Percentiles rank a stretch among this genome's conserved stretches.
Conservation (phyloP, 2,329 filamentous ascomycete genomes). For the Botrytis squamosa region DNA sequence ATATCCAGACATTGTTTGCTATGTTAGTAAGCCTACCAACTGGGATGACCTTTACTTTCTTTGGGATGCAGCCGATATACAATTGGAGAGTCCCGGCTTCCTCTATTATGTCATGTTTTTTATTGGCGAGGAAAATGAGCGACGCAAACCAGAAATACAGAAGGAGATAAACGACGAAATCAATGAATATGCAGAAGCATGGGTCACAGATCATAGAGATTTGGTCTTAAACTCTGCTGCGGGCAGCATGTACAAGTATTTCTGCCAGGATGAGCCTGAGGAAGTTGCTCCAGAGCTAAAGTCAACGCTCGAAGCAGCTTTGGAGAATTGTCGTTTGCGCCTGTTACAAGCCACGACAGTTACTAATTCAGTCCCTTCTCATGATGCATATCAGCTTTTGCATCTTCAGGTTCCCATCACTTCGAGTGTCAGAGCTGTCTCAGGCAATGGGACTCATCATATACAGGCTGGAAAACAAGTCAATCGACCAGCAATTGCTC, state of each 20-base stretch:
- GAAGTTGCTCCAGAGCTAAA: neutral
- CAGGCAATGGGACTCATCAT: neutral
- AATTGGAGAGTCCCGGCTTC: constrained; percentile 34
- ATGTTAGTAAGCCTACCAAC: constrained; percentile 20
- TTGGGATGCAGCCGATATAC: constrained; percentile 40
- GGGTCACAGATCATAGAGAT: constrained; percentile 21
- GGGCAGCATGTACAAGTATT: constrained; percentile 6
- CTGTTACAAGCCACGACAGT: neutral
- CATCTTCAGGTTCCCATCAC: neutral
- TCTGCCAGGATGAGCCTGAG: neutral
- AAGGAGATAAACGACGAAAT: constrained; percentile 18
- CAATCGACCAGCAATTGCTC: neutral
- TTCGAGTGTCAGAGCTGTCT: neutral
- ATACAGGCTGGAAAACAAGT: neutral
- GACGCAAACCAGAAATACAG: neutral
- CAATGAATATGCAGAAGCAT: constrained; percentile 26
- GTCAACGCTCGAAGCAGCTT: neutral
- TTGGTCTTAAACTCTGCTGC: neutral
- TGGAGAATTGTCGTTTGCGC: neutral
- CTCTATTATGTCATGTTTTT: constrained; percentile 35
- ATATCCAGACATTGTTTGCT: constrained; percentile 20
- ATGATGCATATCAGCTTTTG: neutral
- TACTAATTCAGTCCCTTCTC: neutral
- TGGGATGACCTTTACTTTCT: constrained; percentile 37
- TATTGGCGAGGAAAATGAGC: constrained; percentile 26